phyloP scores from a whole-genome alignment of 192 early-diverging fungal genomes.

The Coemansia sp. region DNA sequence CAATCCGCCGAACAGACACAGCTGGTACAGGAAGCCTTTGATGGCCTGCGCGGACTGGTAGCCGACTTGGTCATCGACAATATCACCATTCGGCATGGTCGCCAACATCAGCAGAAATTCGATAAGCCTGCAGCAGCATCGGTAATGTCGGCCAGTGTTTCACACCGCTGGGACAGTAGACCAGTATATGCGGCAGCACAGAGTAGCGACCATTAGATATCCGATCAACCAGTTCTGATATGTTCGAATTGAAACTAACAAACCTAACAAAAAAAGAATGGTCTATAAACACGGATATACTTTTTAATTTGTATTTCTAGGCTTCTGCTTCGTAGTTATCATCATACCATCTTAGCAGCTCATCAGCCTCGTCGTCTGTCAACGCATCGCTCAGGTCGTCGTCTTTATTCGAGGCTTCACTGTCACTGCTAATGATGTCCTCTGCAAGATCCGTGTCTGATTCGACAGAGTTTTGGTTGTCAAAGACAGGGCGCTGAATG shows the following conservation, averaged over 20 bases:
- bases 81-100: constrained; percentile 24
- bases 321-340: constrained; percentile 23
- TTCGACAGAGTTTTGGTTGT: constrained; percentile 1
- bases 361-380: constrained; percentile 44
- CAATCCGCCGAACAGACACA: constrained; percentile 68
- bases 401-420: constrained; percentile 8
- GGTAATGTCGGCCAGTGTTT: constrained; percentile 31
- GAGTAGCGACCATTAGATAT: constrained; percentile 40
- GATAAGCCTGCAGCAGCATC: constrained; percentile 24
- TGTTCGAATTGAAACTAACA: constrained; percentile 7
- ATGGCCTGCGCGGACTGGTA: constrained; percentile 45
- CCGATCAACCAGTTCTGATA: background rate
- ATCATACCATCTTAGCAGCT: constrained; percentile 55
- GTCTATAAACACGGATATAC: background rate
- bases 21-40: constrained; percentile 58
- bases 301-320: background rate
- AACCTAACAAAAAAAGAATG: background rate
- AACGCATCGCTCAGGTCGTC: constrained; percentile 21
- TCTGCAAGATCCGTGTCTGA: background rate
- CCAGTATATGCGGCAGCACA: constrained; percentile 45
- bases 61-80: constrained; percentile 44
- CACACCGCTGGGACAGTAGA: constrained; percentile 42
- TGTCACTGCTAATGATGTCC: background rate
- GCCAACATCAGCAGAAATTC: constrained; percentile 12
- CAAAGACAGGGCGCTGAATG: constrained; percentile 39